Evolutionary conservation across 148 eudicot species (phyloP).

Genomic region (Rhododendron mucronatum): DNA sequence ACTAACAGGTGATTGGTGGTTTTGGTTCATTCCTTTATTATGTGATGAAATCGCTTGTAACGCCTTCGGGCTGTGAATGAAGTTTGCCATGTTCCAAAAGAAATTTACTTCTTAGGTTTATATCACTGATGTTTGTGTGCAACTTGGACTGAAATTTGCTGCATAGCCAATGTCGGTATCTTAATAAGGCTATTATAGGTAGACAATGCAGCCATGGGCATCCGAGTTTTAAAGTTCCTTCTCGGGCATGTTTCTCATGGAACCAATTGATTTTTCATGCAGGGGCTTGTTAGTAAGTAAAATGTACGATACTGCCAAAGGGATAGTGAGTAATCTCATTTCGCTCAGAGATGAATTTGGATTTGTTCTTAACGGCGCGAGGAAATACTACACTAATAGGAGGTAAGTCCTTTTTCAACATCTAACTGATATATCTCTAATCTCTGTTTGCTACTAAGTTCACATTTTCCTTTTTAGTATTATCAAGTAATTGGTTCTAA

Average conservation of each 20-base stretch:
- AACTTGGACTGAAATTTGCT: neutral
- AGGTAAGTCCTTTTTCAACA: constrained; percentile 37
- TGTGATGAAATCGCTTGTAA: neutral
- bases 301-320: constrained; percentile 85
- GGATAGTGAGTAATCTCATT: constrained; percentile 80
- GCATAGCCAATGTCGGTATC: neutral
- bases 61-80: too few species aligned
- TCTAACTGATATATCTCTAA: neutral
- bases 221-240: neutral
- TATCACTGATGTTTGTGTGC: neutral
- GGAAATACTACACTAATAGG: constrained; percentile 84
- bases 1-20: neutral
- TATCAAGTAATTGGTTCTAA: neutral
- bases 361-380: constrained; percentile 84
- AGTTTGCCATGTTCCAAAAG: too few species aligned
- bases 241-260: neutral
- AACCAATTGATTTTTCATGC: constrained; percentile 20
- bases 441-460: neutral
- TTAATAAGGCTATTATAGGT: neutral
- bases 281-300: constrained; percentile 90
- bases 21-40: neutral
- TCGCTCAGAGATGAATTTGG: constrained; percentile 70
- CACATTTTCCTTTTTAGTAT: neutral
- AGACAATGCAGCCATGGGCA: neutral
- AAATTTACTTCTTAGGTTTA: neutral